Percentiles rank a stretch among this genome's conserved stretches.
Evolutionary conservation across 78 protist genomes (phyloP).

Genomic region (Polysphondylium violaceum): DNA sequence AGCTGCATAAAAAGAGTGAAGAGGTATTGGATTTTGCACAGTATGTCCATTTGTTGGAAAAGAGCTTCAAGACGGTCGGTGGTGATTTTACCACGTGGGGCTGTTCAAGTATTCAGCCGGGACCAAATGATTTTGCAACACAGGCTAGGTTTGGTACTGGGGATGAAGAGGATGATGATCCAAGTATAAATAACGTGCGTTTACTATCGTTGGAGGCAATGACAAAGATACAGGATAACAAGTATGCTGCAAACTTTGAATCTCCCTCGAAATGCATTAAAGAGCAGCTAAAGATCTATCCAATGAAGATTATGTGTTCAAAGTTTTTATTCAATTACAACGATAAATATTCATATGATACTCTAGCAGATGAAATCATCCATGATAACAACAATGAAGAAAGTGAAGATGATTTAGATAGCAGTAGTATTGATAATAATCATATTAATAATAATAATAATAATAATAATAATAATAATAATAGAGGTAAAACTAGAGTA

Average conservation of each 20-base stretch:
- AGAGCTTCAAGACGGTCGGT: slow-evolving; percentile 23
- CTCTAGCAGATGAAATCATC: neutral
- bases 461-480: neutral
- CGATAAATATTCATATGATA: neutral
- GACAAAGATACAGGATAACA: slow-evolving; percentile 22
- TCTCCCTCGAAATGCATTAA: slow-evolving; percentile 38
- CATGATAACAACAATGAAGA: neutral
- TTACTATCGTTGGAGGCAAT: slow-evolving; percentile 23
- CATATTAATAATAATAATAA: neutral
- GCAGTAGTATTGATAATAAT: neutral
- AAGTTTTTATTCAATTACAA: slow-evolving; percentile 6
- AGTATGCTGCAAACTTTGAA: neutral
- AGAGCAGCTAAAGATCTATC: neutral
- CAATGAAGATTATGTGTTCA: slow-evolving; percentile 71
- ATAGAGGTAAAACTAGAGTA: neutral
- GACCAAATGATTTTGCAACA: neutral
- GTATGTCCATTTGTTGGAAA: slow-evolving; percentile 12
- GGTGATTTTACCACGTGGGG: slow-evolving; percentile 53
- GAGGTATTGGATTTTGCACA: neutral
- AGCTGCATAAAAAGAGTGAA: neutral
- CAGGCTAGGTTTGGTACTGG: neutral
- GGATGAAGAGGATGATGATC: slow-evolving; percentile 2
- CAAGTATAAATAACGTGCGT: neutral
- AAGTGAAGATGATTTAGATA: neutral
- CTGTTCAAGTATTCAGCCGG: slow-evolving; percentile 2